Evolutionary conservation across 495 filamentous ascomycete genomes (phyloP), one percentile per base, ranked within the genome.

Genomic region (Jackrogersella multiformis): DNA sequence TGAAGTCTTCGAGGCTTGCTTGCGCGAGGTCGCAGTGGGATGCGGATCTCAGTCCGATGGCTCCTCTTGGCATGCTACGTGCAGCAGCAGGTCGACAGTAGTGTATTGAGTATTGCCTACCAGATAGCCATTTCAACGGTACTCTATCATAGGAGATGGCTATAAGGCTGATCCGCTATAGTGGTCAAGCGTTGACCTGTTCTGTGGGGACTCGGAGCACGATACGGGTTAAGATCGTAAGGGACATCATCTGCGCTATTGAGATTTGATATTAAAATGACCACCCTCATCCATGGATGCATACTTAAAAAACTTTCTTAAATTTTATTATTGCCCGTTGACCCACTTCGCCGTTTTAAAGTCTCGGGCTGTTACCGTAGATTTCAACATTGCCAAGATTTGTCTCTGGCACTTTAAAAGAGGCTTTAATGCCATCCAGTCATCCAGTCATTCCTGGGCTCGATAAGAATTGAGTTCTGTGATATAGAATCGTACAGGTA

Each of bases 141-240:
- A n/a, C n/a, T n/a, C n/a, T n/a, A n/a, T n/a, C n/a, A n/a, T n/a
- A n/a, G n/a, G n/a, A n/a, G 26, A 15, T 18, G 18, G 8, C 32
- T 38, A 23, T 66, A 66, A 66, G 63, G 63, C 63, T 66, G 56
- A 66, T 48, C 26, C 42, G 30, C 13, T 53, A 53, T 51, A 35
- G n/a, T 9, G 5, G n/a, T 44, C 26, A 21, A 44, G 36, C 18
- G 4, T 35, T 35, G 3, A 18, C 20, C 16, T 8, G 20, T 24
- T 26, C 42, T 49, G 42, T 7, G 30, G 28, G 18, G 24, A 12
- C 34, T 45, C 18, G 44, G 9, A 26, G 23, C 13, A 35, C 8
- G 21, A 24, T 26, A 46, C 26, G 24, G 24, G 44, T n/a, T 28
- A 48, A 24, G 44, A 23, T 24, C 41, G n/a, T n/a, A 2, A 28